Evolutionary conservation across 2,329 filamentous ascomycete genomes (phyloP), one percentile per base, ranked within the genome.

Genomic region (Nemania sp.): DNA sequence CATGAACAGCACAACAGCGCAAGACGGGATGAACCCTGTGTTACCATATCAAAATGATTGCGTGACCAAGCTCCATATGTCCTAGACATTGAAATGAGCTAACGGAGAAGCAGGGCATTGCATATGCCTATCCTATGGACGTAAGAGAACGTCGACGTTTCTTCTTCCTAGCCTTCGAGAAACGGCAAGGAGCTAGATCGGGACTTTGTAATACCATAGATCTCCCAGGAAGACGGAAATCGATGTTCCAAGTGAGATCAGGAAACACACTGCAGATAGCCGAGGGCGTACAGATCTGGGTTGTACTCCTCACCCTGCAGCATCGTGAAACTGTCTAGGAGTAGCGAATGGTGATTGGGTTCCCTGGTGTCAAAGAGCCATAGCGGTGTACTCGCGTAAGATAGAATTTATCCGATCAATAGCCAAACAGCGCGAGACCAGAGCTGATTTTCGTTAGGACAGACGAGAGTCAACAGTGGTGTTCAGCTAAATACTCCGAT

Each of bases 61-160:
- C 73, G 73, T 71, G 72, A 73, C 72, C 69, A 72, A 72, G 70
- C 72, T 69, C 71, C 71, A 74, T 73, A 75, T 77, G 75, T 77
- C 70, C 74, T 74, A 77, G 75, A 77, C 76, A 77, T 75, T 73
- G 72, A 75, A 73, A 75, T 76, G 72, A 76, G 70, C 66, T 66
- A 72, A 72, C 68, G 66, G 67, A 72, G 68, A 70, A 72, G 67
- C 68, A 71, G 61, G 57, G 62, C 66, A 51, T 35, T 58, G 53
- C 65, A 65, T 45, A 60, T 64, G 66, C 49, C 58, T 32, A 32
- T 8, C 4, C 8, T 69, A 69, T 67, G 70, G 68, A 63, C 54
- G 63, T 52, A n/a, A n/a, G 64, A 64, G 67, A 59, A 68, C 66
- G 64, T 71, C 47, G 64, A 70, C 68, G 69, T 66, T 68, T 67